These are phyloP conservation scores for Datura wrightii DNA, from an alignment of 257 asterid genomes.

Conservation along the genomic window DNA sequence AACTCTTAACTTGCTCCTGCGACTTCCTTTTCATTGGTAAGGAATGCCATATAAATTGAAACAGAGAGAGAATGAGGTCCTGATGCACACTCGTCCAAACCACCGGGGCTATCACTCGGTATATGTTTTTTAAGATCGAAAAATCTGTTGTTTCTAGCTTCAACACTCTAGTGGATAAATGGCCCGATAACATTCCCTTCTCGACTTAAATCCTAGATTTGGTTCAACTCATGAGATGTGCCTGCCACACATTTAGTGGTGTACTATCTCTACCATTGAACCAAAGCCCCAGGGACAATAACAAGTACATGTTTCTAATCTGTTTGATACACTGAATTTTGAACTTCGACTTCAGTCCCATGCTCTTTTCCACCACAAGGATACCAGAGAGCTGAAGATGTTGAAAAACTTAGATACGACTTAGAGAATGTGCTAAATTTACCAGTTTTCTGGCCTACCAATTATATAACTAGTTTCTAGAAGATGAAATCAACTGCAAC, in stretches of 20 bases:
- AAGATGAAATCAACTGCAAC: not conserved
- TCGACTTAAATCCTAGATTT: not conserved
- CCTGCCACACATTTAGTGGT: not conserved
- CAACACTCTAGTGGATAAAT: not conserved
- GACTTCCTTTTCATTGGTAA: not conserved
- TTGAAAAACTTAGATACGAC: not conserved
- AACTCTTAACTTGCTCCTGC: not conserved
- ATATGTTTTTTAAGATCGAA: not conserved
- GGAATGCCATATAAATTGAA: not conserved
- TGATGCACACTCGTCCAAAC: conserved; percentile 19
- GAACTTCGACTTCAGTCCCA: not conserved
- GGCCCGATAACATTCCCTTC: not conserved
- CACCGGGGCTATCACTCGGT: not conserved
- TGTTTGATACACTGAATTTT: not conserved
- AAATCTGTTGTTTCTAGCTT: not conserved
- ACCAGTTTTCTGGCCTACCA: not conserved
- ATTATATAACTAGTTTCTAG: conserved; percentile 25
- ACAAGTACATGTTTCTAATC: not conserved
- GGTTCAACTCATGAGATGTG: conserved; percentile 23
- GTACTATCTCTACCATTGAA: conserved; percentile 13
- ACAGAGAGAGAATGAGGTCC: conserved; percentile 11
- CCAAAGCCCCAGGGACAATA: not conserved
- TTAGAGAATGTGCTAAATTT: not conserved
- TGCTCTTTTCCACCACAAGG: not conserved
- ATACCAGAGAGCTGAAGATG: not conserved